These are phyloP conservation scores for Aspergillus ruber DNA, from an alignment of 2,329 filamentous ascomycete species.

Conservation along the genomic window DNA sequence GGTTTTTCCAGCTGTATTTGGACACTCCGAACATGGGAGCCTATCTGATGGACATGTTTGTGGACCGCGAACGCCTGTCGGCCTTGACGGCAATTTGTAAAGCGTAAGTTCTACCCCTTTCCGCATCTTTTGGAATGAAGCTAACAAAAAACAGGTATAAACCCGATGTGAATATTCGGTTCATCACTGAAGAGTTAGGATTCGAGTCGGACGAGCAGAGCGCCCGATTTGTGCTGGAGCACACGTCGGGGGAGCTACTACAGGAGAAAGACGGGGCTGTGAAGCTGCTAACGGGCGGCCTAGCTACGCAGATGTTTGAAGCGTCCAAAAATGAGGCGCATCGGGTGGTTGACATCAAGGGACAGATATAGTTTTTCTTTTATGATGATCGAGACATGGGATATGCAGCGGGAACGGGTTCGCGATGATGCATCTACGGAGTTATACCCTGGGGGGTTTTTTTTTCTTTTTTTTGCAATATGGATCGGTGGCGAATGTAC, in stretches of 20 bases:
- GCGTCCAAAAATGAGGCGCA: constrained; percentile 66
- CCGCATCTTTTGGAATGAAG: constrained; percentile 3
- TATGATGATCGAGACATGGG: not conserved
- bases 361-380: constrained; percentile 61
- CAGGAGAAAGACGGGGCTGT: constrained; percentile 70
- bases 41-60: constrained; percentile 99
- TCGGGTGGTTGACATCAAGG: constrained; percentile 89
- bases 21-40: constrained; percentile 94
- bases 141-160: constrained; percentile 71
- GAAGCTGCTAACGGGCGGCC: constrained; percentile 64
- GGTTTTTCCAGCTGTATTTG: constrained; percentile 93
- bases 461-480: too few relatives aligned
- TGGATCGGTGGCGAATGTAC: too few relatives aligned
- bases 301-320: constrained; percentile 70
- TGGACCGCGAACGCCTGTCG: constrained; percentile 82
- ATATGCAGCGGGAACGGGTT: not conserved
- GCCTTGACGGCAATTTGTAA: constrained; percentile 89
- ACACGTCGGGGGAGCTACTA: constrained; percentile 68
- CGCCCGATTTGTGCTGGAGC: constrained; percentile 79
- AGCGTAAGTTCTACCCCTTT: constrained; percentile 61
- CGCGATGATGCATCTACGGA: not conserved
- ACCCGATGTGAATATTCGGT: constrained; percentile 78
- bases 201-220: constrained; percentile 91
- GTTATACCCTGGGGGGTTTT: too few relatives aligned
- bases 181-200: constrained; percentile 90